Conservation (phyloP, 495 filamentous ascomycete species). For the Bombardia bombarda region DNA sequence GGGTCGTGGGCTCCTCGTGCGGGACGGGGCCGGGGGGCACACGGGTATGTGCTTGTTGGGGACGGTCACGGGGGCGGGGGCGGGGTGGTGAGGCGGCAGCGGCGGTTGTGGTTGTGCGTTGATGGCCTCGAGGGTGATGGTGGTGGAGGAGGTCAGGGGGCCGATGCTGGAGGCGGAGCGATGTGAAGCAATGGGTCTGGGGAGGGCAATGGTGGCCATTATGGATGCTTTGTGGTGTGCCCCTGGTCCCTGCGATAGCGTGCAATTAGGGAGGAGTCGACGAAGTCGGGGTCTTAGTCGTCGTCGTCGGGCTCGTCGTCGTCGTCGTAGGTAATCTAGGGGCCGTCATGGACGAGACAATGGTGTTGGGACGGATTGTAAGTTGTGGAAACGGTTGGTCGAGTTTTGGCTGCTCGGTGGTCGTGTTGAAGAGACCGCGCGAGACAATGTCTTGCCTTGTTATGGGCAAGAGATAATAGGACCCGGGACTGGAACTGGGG, state of each 20-base stretch:
- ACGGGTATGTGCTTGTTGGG: constrained; percentile 87
- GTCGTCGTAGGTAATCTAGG: background rate
- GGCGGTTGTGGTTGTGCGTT: constrained; percentile 27
- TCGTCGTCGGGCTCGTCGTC: no score
- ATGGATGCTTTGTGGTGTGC: constrained; percentile 3
- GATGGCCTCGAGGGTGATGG: constrained; percentile 43
- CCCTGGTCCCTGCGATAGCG: background rate
- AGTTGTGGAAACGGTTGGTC: background rate
- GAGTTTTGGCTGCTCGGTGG: background rate
- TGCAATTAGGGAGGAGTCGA: background rate
- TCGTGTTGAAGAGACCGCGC: background rate
- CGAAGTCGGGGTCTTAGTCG: no score
- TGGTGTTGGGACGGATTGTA: background rate
- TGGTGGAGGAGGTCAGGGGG: constrained; percentile 38
- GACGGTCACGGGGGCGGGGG: constrained; percentile 54
- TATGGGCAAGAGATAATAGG: background rate
- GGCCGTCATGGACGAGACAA: constrained; percentile 11
- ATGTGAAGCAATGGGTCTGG: constrained; percentile 41
- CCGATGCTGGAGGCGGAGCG: constrained; percentile 39
- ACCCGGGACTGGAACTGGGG: background rate
- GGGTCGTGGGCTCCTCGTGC: constrained; percentile 50
- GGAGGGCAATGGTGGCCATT: constrained; percentile 48
- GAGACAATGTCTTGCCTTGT: background rate
- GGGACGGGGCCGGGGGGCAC: constrained; percentile 71
- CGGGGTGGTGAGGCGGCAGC: constrained; percentile 10